Percentiles rank a stretch among this genome's conserved stretches.
Evolutionary conservation across 2,329 filamentous ascomycete genomes (phyloP).

Genomic region (Penicillium sp.): DNA sequence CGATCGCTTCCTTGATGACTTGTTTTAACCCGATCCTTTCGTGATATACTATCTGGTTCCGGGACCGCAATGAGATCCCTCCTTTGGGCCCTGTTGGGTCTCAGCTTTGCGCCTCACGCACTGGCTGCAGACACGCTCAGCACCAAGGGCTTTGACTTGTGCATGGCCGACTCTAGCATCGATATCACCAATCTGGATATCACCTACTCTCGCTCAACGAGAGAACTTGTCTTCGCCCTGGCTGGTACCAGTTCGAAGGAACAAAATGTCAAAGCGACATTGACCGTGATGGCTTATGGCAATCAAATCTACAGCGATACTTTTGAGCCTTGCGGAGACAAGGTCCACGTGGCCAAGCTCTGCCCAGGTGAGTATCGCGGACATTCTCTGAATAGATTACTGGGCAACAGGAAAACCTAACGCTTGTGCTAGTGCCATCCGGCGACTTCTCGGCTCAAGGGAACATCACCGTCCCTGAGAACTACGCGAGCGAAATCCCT

Average conservation of each 20-base stretch:
- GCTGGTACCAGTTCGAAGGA: conserved; percentile 69
- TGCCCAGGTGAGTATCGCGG: conserved; percentile 69
- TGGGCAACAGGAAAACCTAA: not conserved
- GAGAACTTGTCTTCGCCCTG: conserved; percentile 77
- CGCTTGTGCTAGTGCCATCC: conserved; percentile 60
- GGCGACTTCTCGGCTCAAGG: conserved; percentile 74
- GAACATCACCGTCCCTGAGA: conserved; percentile 66
- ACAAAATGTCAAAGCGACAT: conserved; percentile 76
- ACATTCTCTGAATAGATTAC: not conserved
- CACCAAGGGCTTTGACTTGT: conserved; percentile 78
- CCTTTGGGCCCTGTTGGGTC: conserved; percentile 27
- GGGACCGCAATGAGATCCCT: conserved; percentile 26
- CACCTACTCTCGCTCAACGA: conserved; percentile 71
- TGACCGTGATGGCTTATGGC: conserved; percentile 83
- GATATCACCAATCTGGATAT: conserved; percentile 59
- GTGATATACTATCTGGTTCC: not conserved
- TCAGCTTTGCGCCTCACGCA: conserved; percentile 41
- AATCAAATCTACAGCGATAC: conserved; percentile 71
- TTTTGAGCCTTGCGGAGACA: conserved; percentile 77
- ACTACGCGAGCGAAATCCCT: conserved; percentile 75
- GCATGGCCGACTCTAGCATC: conserved; percentile 47
- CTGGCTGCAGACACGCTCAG: conserved; percentile 70
- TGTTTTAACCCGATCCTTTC: not conserved
- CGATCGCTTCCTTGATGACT: conserved; percentile 6
- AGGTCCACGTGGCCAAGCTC: conserved; percentile 67